These are phyloP conservation scores for Kwoniella botswanensis DNA, from an alignment of 768 basidiomycete genomes.

Conservation along the genomic window DNA sequence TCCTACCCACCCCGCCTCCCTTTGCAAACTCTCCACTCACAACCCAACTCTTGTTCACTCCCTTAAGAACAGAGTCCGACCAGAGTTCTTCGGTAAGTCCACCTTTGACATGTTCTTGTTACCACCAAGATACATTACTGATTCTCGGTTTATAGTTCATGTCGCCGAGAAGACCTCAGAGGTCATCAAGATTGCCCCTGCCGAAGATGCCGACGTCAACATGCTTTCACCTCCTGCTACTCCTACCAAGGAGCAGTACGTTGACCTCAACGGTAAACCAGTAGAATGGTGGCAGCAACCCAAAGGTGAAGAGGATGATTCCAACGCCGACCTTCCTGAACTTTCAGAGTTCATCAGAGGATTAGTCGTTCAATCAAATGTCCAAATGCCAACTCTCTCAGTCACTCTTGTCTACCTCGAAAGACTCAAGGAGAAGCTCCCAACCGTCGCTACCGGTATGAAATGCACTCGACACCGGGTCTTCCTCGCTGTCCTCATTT, in stretches of 20 bases:
- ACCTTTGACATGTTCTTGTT: background rate
- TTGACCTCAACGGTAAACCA: slow-evolving; percentile 42
- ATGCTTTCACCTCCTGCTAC: slow-evolving; percentile 66
- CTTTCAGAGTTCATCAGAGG: slow-evolving; percentile 83
- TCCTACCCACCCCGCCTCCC: slow-evolving; percentile 70
- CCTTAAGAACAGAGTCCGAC: slow-evolving; percentile 73
- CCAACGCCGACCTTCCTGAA: slow-evolving; percentile 63
- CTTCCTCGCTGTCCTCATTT: slow-evolving; percentile 93
- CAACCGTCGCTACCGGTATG: slow-evolving; percentile 81
- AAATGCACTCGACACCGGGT: slow-evolving; percentile 93
- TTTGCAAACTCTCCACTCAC: slow-evolving; percentile 74
- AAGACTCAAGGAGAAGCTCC: slow-evolving; percentile 77
- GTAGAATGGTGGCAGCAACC: slow-evolving; percentile 57
- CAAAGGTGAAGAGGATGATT: slow-evolving; percentile 37
- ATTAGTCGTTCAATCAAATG: slow-evolving; percentile 79
- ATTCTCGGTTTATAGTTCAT: slow-evolving; percentile 7
- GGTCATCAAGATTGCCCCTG: slow-evolving; percentile 30
- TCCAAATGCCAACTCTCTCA: slow-evolving; percentile 87
- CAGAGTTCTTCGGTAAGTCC: slow-evolving; percentile 74
- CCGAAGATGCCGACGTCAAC: slow-evolving; percentile 19
- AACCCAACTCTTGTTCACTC: slow-evolving; percentile 79
- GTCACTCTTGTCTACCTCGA: slow-evolving; percentile 91
- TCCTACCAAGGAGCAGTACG: slow-evolving; percentile 61
- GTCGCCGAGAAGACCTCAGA: slow-evolving; percentile 27
- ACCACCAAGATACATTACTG: slow-evolving; percentile 4